These are phyloP conservation scores for Ziziphus jujuba DNA, from an alignment of 306 rosid species.

Conservation along the genomic window DNA sequence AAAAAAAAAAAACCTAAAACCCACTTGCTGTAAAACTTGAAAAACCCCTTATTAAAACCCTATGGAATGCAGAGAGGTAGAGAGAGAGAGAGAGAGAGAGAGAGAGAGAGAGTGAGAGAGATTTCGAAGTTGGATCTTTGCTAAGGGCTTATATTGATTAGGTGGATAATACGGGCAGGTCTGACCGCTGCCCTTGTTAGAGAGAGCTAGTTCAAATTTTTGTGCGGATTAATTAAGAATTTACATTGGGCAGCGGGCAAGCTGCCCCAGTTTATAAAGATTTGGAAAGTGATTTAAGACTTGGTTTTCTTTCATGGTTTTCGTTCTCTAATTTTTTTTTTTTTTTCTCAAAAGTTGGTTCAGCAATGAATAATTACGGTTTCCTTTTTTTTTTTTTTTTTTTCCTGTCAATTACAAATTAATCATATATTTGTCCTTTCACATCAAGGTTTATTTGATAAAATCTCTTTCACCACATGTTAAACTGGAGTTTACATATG, in stretches of 20 bases:
- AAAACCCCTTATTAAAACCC: constrained; percentile 29
- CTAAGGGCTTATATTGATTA: constrained; percentile 20
- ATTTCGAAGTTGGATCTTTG: neutral
- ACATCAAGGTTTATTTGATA: too few relatives aligned
- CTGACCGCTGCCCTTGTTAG: constrained; percentile 43
- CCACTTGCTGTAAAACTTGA: constrained; percentile 3
- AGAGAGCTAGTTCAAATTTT: constrained; percentile 33
- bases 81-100: neutral
- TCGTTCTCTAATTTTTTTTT: too few relatives aligned
- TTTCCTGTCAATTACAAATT: too few relatives aligned
- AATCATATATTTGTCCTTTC: too few relatives aligned
- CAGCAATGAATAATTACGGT: too few relatives aligned
- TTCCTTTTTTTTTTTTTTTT: too few relatives aligned
- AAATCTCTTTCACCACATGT: too few relatives aligned
- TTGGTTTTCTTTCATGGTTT: too few relatives aligned
- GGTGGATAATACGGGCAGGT: constrained; percentile 38
- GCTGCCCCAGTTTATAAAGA: constrained; percentile 2
- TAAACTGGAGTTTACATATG: too few relatives aligned
- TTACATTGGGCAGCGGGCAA: neutral
- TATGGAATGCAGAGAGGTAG: neutral
- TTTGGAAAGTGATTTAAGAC: neutral
- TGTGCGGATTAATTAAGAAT: neutral
- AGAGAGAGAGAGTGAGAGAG: neutral
- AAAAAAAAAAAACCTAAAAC: too few relatives aligned
- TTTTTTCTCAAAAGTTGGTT: too few relatives aligned